phyloP scores from a whole-genome alignment of 805 yeast species.

The Sugiyamaella floridensis region DNA sequence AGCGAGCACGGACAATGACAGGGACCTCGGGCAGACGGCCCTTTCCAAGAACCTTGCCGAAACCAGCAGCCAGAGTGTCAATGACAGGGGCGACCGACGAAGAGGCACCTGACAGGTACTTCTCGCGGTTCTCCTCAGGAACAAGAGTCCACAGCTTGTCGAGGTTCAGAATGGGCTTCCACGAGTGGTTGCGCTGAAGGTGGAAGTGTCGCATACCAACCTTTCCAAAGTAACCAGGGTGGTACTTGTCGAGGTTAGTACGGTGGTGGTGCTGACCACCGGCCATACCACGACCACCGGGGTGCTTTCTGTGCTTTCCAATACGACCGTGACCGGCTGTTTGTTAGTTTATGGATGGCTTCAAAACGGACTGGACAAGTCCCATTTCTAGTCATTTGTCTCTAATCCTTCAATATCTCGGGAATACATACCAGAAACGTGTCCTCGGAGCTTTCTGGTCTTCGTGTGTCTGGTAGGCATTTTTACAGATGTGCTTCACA shows the following conservation, averaged over 20 bases:
- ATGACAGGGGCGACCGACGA: conserved; percentile 95
- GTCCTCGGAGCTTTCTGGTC: conserved; percentile 99
- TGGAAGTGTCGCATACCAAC: conserved; percentile 99
- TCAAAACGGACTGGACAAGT: not conserved
- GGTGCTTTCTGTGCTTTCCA: conserved; percentile 99
- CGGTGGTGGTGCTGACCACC: conserved; percentile 99
- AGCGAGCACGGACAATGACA: conserved; percentile 98
- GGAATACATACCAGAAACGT: conserved; percentile 89
- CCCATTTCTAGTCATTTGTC: not conserved
- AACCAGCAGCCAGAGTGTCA: conserved; percentile 98
- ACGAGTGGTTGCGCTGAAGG: conserved; percentile 87
- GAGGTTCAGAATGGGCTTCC: conserved; percentile 97
- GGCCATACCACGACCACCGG: conserved; percentile 99
- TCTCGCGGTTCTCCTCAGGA: conserved; percentile 89
- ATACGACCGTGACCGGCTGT: conserved; percentile 99
- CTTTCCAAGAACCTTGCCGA: conserved; percentile 99
- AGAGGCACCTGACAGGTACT: conserved; percentile 77
- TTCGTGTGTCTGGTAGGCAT: conserved; percentile 99
- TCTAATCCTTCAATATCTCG: not conserved
- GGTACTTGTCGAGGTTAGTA: conserved; percentile 99
- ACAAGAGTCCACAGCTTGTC: conserved; percentile 98
- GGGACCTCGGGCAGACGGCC: conserved; percentile 98
- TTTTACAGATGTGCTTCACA: conserved; percentile 1
- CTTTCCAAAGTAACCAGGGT: conserved; percentile 99
- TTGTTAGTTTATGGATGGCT: not conserved